Conservation (phyloP, 345 rosid genomes). For the Trapa incisa region DNA sequence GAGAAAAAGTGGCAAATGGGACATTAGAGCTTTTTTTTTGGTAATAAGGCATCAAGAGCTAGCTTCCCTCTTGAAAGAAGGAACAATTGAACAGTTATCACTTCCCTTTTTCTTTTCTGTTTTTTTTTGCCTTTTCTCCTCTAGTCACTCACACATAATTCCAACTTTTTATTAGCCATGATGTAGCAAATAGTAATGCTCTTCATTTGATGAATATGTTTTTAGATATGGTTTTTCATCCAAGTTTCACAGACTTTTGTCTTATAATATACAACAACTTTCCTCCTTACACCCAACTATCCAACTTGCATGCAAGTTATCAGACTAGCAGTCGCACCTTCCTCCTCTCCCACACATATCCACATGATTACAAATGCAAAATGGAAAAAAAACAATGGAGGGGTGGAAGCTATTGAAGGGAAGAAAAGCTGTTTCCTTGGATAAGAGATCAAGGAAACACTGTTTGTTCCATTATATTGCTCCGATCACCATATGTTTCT, state of each 20-base stretch:
- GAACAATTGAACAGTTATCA: too few species aligned
- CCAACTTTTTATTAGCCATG: too few species aligned
- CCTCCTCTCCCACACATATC: constrained; percentile 7
- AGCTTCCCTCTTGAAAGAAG: too few species aligned
- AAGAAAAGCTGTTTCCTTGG: background rate
- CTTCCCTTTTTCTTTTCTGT: too few species aligned
- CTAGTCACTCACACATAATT: too few species aligned
- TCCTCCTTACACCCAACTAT: constrained; percentile 4
- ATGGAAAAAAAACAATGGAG: background rate
- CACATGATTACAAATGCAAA: constrained; percentile 6
- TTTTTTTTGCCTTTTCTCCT: too few species aligned
- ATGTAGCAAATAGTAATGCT: too few species aligned
- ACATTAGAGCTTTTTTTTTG: background rate
- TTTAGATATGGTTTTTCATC: too few species aligned
- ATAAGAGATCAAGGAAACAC: too few species aligned
- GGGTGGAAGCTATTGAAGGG: too few species aligned
- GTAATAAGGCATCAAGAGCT: too few species aligned
- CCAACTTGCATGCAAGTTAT: constrained; percentile 28
- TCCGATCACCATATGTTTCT: constrained; percentile 58
- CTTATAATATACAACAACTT: constrained; percentile 35
- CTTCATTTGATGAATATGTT: too few species aligned
- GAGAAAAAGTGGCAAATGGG: background rate
- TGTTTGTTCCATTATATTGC: constrained; percentile 36
- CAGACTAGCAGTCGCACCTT: background rate
- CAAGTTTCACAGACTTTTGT: constrained; percentile 6